Evolutionary conservation across 2,329 filamentous ascomycete genomes (phyloP), one percentile per base, ranked within the genome.

Genomic region (Polytolypa hystricis): DNA sequence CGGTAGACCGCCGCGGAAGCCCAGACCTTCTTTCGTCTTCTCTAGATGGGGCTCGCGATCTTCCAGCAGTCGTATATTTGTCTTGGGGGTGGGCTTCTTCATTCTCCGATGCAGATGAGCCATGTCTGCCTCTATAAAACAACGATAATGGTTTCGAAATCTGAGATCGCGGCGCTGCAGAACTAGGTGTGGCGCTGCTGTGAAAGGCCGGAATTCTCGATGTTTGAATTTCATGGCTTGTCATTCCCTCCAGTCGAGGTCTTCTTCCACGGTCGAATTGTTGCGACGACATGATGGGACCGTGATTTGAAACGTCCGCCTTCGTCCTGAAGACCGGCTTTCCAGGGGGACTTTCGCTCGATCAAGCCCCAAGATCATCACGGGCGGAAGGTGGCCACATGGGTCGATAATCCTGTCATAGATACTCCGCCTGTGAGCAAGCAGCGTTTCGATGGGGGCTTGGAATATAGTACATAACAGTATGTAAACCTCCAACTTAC

Each of bases 201-300:
- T 43, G 48, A 37, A 45, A 40, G 30, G 47, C 37, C 37, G 46
- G 42, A 29, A 45, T 46, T 41, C 40, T 46, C 25, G 49, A 46
- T 35, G 46, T 45, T 37, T n/a, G n/a, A n/a, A n/a, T n/a, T n/a
- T n/a, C n/a, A n/a, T n/a, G n/a, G n/a, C n/a, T n/a, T n/a, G n/a
- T n/a, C n/a, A n/a, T n/a, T n/a, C n/a, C n/a, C n/a, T n/a, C n/a
- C n/a, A n/a, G n/a, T n/a, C n/a, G 45, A 50, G 40, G 41, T 45
- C 41, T 48, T 48, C 44, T 47, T 45, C 48, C 46, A 31, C 48
- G 50, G 43, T 52, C 52, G 45, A 46, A 43, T 46, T 44, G 57
- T 49, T 58, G 49, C 46, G 52, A 57, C 44, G 54, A 50, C 60
- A 63, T 63, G 43, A 46, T 56, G 48, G 37, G 49, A 55, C 45